Evolutionary conservation across 306 rosid genomes (phyloP), one percentile per base, ranked within the genome.

Genomic region (Elaeagnus macrophylla): DNA sequence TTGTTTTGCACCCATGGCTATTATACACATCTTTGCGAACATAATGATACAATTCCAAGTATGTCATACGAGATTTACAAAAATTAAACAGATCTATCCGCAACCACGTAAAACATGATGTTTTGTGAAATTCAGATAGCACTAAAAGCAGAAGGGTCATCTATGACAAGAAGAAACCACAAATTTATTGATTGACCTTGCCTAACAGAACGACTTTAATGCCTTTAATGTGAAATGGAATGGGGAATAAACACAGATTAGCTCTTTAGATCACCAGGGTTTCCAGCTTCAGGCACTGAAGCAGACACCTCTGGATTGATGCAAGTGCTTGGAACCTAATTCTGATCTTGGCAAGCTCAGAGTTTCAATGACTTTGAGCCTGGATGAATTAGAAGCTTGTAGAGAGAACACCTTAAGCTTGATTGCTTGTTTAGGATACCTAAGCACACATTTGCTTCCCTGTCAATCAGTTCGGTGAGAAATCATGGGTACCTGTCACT

Each of bases 381-480:
- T 78, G 67, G 82, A 79, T 39, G 73, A 59, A 76, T 64, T 67
- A 78, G 54, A 67, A 56, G 53, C 73, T 59, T 71, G 90, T 50
- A 73, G 55, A 65, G 86, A 59, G 46, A 62, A 67, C 82, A 77
- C 71, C 77, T 76, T 79, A 78, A 53, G 74, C 80, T 73, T 79
- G 66, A 67, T 61, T 70, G 80, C 73, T 67, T 81, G 75, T 79
- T 78, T 77, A 81, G 83, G 74, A 61, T 76, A 76, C 68, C 76
- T 76, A 81, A 86, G 83, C 62, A 76, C 51, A 81, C 82, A 86
- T 74, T 84, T 86, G 80, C 67, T 81, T 72, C 49, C 94, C 97
- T 81, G 94, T 72, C 84, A 86, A 77, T 62, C 74, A 78, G 78
- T 69, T 69, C 57, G 74, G 70, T 60, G 55, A 81, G 53, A 76